Evolutionary conservation across 345 rosid species (phyloP).

Genomic region (Citrus hindsii): DNA sequence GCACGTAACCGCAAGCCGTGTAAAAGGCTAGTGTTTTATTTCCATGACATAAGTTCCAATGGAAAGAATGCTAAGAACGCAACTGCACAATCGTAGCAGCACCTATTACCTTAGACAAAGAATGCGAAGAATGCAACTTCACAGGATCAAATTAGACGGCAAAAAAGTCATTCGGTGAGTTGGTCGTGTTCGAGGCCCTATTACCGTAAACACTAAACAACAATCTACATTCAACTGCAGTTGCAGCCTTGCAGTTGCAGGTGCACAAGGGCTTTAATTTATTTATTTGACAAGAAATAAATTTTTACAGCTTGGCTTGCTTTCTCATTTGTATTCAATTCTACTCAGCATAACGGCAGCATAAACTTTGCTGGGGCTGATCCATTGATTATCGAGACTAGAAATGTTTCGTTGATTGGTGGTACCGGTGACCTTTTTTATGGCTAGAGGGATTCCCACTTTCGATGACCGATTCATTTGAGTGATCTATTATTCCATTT

Average conservation of each 20-base stretch:
- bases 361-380: slow-evolving; percentile 47
- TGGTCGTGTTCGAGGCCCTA: slow-evolving; percentile 48
- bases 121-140: slow-evolving; percentile 42
- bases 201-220: slow-evolving; percentile 42
- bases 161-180: slow-evolving; percentile 35
- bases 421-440: slow-evolving; percentile 51
- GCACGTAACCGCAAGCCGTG: slow-evolving; percentile 24
- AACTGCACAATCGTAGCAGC: slow-evolving; percentile 19
- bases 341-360: slow-evolving; percentile 32
- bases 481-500: not conserved
- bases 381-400: slow-evolving; percentile 34
- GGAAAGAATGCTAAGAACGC: slow-evolving; percentile 44
- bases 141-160: slow-evolving; percentile 30
- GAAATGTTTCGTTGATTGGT: slow-evolving; percentile 47
- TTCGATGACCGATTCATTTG: slow-evolving; percentile 36
- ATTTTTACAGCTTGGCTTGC: slow-evolving; percentile 51
- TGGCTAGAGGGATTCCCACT: slow-evolving; percentile 47
- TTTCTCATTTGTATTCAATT: slow-evolving; percentile 38
- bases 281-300: slow-evolving; percentile 38
- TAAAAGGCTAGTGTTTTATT: slow-evolving; percentile 35
- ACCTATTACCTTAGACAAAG: not conserved
- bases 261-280: slow-evolving; percentile 54
- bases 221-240: slow-evolving; percentile 36
- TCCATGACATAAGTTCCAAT: slow-evolving; percentile 49
- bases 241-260: slow-evolving; percentile 26